Base-by-base conservation (phyloP, 768 basidiomycete genomes). In the Hygrocybe punicea region DNA sequence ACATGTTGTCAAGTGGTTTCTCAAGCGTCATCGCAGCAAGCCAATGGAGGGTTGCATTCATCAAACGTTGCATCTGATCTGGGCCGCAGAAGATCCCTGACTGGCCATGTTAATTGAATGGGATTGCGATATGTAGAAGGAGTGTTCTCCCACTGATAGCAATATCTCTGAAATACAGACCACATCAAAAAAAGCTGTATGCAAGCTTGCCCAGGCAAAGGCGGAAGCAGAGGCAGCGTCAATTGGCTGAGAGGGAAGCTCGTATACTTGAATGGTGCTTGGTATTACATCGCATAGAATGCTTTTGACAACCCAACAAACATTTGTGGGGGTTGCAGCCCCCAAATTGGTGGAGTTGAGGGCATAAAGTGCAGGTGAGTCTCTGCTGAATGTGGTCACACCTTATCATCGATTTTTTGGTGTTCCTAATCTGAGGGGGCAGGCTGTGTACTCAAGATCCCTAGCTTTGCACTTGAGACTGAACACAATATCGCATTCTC, bases 391-490 rank as follows among this genome's bases (percentile, higher is more conserved):
- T n/a, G n/a, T n/a, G n/a, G n/a, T n/a, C n/a, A n/a, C n/a, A n/a
- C n/a, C n/a, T n/a, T n/a, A n/a, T n/a, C n/a, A n/a, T n/a, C n/a
- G n/a, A n/a, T n/a, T n/a, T n/a, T n/a, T n/a, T n/a, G n/a, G n/a
- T n/a, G n/a, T n/a, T n/a, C n/a, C n/a, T n/a, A 62, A 99, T 94
- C n/a, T 81, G 81, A 98, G 82, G 0, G n/a, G 92, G 33, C 78
- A 80, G 46, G 83, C 84, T 2, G 82, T 82, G 69, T 86, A 89
- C 69, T 96, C 90, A 23, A 87, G 78, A 64, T 91, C 89, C 48
- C 95, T 83, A 24, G 92, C 84, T 73, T 97, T 98, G 56, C 93
- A 86, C 83, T 97, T 94, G 50, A 99, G 84, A 71, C 91, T 92
- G 70, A 94, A 91, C 42, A 96, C 87, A 57, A 98, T 86, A 51